Conservation (phyloP, 179 eudicot species). For the Beta lomatogona region DNA sequence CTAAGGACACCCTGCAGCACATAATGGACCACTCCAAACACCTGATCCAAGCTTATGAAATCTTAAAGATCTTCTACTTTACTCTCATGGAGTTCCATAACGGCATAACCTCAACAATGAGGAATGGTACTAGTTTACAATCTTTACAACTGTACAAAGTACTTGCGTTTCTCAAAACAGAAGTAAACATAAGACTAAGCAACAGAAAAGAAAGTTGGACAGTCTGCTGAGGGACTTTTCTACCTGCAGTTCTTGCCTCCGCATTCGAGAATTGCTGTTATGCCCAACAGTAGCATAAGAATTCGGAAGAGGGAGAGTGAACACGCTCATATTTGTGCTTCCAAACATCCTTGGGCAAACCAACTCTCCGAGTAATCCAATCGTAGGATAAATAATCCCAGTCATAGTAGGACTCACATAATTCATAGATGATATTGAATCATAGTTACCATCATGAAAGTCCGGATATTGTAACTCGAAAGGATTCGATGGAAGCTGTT, state of each 20-base stretch:
- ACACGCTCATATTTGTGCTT: slow-evolving; percentile 37
- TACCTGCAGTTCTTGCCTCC: slow-evolving; percentile 73
- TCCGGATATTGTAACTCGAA: slow-evolving; percentile 36
- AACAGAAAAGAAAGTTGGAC: slow-evolving; percentile 59
- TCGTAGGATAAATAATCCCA: slow-evolving; percentile 51
- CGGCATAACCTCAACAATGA: neutral
- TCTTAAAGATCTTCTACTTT: neutral
- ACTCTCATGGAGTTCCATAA: neutral
- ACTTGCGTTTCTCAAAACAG: slow-evolving; percentile 43
- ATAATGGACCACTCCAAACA: neutral
- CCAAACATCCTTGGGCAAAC: slow-evolving; percentile 64
- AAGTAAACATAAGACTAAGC: slow-evolving; percentile 61
- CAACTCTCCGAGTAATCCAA: slow-evolving; percentile 64
- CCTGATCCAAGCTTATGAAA: neutral
- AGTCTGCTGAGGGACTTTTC: slow-evolving; percentile 72
- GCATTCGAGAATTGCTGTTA: slow-evolving; percentile 47
- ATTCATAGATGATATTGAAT: slow-evolving; percentile 38
- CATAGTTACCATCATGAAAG: slow-evolving; percentile 24
- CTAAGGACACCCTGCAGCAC: neutral
- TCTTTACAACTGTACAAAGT: slow-evolving; percentile 15
- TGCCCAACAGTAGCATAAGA: slow-evolving; percentile 35
- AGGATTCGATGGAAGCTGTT: slow-evolving; percentile 28
- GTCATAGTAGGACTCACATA: slow-evolving; percentile 43
- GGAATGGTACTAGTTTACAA: slow-evolving; percentile 17
- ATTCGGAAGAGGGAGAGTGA: slow-evolving; percentile 47